Evolutionary conservation across 441 rosid species (phyloP).

Genomic region (Rhodomyrtus psidioides): DNA sequence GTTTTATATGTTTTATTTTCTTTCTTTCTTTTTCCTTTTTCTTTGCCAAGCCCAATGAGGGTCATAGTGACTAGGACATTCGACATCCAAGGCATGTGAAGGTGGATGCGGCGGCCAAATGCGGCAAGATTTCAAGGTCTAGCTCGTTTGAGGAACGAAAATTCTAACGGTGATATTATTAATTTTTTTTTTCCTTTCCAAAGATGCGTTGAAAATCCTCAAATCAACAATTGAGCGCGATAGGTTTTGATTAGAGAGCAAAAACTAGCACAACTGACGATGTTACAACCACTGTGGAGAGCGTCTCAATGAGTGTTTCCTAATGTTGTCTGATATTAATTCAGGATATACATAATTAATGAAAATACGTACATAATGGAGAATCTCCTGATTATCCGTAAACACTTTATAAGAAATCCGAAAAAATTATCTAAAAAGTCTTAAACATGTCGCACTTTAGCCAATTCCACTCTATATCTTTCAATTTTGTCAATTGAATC

Average conservation of each 20-base stretch:
- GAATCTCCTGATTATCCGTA: neutral
- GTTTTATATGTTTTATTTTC: too few species aligned
- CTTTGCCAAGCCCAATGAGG: too few species aligned
- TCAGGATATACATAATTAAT: neutral
- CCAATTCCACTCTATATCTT: too few species aligned
- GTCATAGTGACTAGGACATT: too few species aligned
- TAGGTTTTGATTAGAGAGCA: fast-evolving
- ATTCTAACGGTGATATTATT: too few species aligned
- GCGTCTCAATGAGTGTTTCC: neutral
- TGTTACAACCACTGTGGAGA: neutral
- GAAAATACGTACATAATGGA: neutral
- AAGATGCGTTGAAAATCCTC: too few species aligned
- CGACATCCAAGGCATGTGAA: neutral
- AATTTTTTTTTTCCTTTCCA: too few species aligned
- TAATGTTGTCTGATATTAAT: neutral
- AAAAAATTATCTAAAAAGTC: too few species aligned
- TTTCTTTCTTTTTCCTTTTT: too few species aligned
- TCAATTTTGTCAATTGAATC: too few species aligned
- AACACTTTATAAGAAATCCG: neutral
- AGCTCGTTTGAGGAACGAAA: too few species aligned
- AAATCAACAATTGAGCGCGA: neutral
- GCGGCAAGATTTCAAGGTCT: neutral
- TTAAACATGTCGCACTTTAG: too few species aligned
- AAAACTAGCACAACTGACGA: fast-evolving
- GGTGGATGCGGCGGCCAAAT: neutral